Evolutionary conservation across 371 early-diverging fungal species (phyloP), one percentile per base, ranked within the genome.

Genomic region (Lichtheimia ornata): DNA sequence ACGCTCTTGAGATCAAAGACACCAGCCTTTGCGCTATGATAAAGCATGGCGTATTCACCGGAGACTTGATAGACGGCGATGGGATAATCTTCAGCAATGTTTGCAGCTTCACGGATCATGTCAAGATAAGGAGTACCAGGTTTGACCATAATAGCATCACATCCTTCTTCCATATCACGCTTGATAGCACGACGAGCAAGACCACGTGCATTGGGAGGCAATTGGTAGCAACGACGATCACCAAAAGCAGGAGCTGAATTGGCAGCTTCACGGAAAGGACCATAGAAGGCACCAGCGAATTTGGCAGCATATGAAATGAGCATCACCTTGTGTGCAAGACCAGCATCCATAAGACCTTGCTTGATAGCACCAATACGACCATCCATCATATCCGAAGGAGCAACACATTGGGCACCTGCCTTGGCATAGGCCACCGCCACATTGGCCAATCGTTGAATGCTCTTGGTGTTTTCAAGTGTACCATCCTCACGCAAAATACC

Each of bases 371-470:
- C 77, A 67, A 98, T 91, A 57, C 98, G 89, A 24, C 95, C 95
- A 61, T 97, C 97, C 97, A 96, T 97, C 98, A 98, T 98, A 69
- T 98, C 98, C 5, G 93, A 92, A 5, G 98, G 98, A 2, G 96
- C 93, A 5, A 98, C 88, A 59, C 93, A 84, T 40, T 97, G 94
- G 45, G 85, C 86, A 22, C 92, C 94, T 0, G 96, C 96, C 40
- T 88, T 76, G 13, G 96, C 97, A 75, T 96, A 97, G 47, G 81
- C 84, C 30, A 95, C 77, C 7, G 95, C 87, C 0, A 97, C 93
- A 56, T 94, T 85, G 1, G 94, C 95, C 43, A 98, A 57, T 18
- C 97, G 86, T 54, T 88, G 71, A 56, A 94, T 88, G 47, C 89
- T 89, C 11, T 80, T 77, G 4, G 72, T 73, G 77, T 97, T 96